Evolutionary conservation across 2,329 filamentous ascomycete species (phyloP).

Genomic region (Trichoderma citrinoviride): DNA sequence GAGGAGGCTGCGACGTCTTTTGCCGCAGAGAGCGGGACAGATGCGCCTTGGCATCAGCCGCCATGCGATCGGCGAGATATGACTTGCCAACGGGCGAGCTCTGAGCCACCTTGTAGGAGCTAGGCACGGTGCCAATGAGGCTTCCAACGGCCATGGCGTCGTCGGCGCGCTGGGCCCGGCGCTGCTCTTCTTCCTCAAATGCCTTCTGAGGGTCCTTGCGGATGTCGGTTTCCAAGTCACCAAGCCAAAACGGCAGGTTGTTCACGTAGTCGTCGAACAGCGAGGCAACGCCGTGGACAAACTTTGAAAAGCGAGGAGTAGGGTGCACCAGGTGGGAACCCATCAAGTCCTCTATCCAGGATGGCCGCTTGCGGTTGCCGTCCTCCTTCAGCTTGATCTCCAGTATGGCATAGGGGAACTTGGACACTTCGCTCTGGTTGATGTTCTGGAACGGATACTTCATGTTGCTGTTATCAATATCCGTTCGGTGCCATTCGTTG

Average conservation of each 20-base stretch:
- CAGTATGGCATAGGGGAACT: slow-evolving; percentile 85
- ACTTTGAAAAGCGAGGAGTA: slow-evolving; percentile 90
- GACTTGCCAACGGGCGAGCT: slow-evolving; percentile 69
- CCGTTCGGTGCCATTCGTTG: slow-evolving; percentile 82
- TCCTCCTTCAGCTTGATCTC: slow-evolving; percentile 85
- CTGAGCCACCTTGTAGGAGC: slow-evolving; percentile 56
- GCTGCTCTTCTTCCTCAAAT: slow-evolving; percentile 87
- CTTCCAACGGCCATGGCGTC: slow-evolving; percentile 89
- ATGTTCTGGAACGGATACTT: slow-evolving; percentile 84
- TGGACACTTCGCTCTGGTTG: slow-evolving; percentile 84
- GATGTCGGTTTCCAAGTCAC: slow-evolving; percentile 88
- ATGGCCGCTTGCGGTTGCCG: slow-evolving; percentile 63
- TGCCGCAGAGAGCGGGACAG: slow-evolving; percentile 31
- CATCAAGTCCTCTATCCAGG: slow-evolving; percentile 92
- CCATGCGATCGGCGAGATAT: slow-evolving; percentile 56
- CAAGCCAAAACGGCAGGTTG: slow-evolving; percentile 92
- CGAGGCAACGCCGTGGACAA: slow-evolving; percentile 86
- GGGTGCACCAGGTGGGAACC: slow-evolving; percentile 88
- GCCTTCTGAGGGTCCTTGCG: slow-evolving; percentile 86
- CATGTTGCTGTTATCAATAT: slow-evolving; percentile 81
- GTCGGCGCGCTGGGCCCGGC: slow-evolving; percentile 74
- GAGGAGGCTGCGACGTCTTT: slow-evolving; percentile 28
- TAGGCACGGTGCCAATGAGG: slow-evolving; percentile 63
- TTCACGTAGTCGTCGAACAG: slow-evolving; percentile 97
- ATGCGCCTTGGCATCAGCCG: slow-evolving; percentile 42